Evolutionary conservation across 148 eudicot genomes (phyloP).

Genomic region (Fagopyrum tataricum): DNA sequence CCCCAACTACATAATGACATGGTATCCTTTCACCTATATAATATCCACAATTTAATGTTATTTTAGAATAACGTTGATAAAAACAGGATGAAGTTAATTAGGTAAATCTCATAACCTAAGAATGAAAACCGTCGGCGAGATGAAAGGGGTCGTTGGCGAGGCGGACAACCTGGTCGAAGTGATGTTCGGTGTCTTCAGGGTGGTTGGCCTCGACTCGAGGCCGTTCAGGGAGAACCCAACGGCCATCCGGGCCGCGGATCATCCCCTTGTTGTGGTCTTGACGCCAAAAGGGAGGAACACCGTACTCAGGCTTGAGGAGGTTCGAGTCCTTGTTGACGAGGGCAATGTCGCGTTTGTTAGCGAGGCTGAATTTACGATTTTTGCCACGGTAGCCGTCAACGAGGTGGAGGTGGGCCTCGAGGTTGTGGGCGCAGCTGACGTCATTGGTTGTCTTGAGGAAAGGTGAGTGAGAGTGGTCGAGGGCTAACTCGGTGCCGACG

Average conservation of each 20-base stretch:
- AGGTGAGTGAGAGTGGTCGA: constrained; percentile 32
- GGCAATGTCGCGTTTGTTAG: constrained; percentile 56
- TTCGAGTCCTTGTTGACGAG: constrained; percentile 67
- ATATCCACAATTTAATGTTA: too few relatives aligned
- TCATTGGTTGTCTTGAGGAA: constrained; percentile 25
- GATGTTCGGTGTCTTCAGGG: constrained; percentile 63
- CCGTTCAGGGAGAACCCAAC: constrained; percentile 73
- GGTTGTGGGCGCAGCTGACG: constrained; percentile 30
- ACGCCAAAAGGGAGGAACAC: constrained; percentile 72
- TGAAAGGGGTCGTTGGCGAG: constrained; percentile 29
- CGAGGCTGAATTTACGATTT: constrained; percentile 23
- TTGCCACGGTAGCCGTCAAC: constrained; percentile 57
- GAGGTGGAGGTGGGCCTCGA: constrained; percentile 48
- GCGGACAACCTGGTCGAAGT: constrained; percentile 49
- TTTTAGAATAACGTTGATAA: too few relatives aligned
- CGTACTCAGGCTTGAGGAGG: constrained; percentile 44
- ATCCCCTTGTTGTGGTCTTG: constrained; percentile 81
- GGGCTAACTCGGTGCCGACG: constrained; percentile 30
- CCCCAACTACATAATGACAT: too few relatives aligned
- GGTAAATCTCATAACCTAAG: too few relatives aligned
- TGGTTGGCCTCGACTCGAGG: constrained; percentile 54
- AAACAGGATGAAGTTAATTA: too few relatives aligned
- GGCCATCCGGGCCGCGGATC: constrained; percentile 61
- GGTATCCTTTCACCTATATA: too few relatives aligned
- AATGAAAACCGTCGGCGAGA: too few relatives aligned